Evolutionary conservation across 768 basidiomycete species (phyloP).

Genomic region (Hortiboletus campestris): DNA sequence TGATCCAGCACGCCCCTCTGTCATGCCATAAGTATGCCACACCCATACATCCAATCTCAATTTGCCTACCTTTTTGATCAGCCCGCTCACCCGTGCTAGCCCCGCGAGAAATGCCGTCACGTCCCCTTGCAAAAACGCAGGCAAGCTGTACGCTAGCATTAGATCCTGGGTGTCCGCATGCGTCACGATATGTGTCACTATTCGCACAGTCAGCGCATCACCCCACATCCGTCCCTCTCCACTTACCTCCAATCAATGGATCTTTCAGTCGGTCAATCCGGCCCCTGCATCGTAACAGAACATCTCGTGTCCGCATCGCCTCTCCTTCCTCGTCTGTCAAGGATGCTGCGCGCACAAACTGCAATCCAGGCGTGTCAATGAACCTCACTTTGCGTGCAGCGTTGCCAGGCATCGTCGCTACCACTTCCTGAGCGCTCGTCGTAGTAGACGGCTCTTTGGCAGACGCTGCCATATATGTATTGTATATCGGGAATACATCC

Average conservation of each 20-base stretch:
- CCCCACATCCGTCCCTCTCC: neutral
- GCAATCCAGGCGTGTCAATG: slow-evolving; percentile 87
- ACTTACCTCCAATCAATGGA: slow-evolving; percentile 65
- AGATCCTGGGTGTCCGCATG: slow-evolving; percentile 76
- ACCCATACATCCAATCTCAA: neutral
- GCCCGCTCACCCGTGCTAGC: slow-evolving; percentile 69
- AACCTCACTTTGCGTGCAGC: slow-evolving; percentile 47
- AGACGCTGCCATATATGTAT: slow-evolving; percentile 41
- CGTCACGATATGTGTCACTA: slow-evolving; percentile 68
- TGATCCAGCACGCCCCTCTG: slow-evolving; percentile 75
- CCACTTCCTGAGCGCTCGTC: slow-evolving; percentile 64
- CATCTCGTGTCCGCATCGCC: slow-evolving; percentile 52
- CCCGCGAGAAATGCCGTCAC: slow-evolving; percentile 70
- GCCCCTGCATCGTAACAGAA: slow-evolving; percentile 76
- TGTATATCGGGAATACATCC: slow-evolving; percentile 55
- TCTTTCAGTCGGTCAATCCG: slow-evolving; percentile 85
- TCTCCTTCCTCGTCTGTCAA: slow-evolving; percentile 33
- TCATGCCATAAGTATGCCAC: slow-evolving; percentile 12
- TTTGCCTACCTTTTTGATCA: slow-evolving; percentile 69
- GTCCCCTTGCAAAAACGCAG: slow-evolving; percentile 73
- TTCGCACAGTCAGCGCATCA: slow-evolving; percentile 13
- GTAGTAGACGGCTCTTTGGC: slow-evolving; percentile 65
- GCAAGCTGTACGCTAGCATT: slow-evolving; percentile 84
- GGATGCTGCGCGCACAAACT: slow-evolving; percentile 41
- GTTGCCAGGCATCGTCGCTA: slow-evolving; percentile 45